Evolutionary conservation across 805 yeast genomes (phyloP).

Genomic region (Hanseniaspora hatyaiensis): DNA sequence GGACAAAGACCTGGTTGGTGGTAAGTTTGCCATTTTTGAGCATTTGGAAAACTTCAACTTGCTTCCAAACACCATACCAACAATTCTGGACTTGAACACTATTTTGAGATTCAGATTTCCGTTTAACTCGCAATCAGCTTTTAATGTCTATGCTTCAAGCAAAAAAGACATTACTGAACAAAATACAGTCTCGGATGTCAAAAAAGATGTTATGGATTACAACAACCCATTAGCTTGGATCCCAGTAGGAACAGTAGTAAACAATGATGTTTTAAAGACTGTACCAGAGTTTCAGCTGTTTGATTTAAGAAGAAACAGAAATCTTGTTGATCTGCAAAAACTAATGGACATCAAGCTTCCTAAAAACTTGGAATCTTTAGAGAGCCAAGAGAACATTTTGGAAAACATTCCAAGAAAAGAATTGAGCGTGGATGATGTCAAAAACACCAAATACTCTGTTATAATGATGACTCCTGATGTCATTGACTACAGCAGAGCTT

Average conservation of each 20-base stretch:
- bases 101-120: constrained; percentile 63
- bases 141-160: constrained; percentile 1
- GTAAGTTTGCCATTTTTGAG: constrained; percentile 33
- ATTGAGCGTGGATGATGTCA: neutral
- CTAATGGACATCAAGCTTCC: constrained; percentile 8
- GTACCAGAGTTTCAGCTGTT: constrained; percentile 13
- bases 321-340: neutral
- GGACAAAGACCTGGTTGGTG: constrained; percentile 7
- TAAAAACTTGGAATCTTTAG: neutral
- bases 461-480: constrained; percentile 83
- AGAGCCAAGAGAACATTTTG: constrained; percentile 14
- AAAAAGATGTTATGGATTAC: neutral
- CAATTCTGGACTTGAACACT: constrained; percentile 62
- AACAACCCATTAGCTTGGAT: constrained; percentile 13
- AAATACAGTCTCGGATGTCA: neutral
- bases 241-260: neutral
- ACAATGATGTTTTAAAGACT: constrained; percentile 10
- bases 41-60: constrained; percentile 74
- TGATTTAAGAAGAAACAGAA: constrained; percentile 14
- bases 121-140: constrained; percentile 28
- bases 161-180: neutral
- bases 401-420: constrained; percentile 25
- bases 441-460: constrained; percentile 55
- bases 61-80: constrained; percentile 90
- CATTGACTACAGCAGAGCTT: constrained; percentile 61